Percentiles rank a stretch among this genome's conserved stretches.
Conservation (phyloP, 2,329 filamentous ascomycete genomes). For the Cladorrhinum sp. region DNA sequence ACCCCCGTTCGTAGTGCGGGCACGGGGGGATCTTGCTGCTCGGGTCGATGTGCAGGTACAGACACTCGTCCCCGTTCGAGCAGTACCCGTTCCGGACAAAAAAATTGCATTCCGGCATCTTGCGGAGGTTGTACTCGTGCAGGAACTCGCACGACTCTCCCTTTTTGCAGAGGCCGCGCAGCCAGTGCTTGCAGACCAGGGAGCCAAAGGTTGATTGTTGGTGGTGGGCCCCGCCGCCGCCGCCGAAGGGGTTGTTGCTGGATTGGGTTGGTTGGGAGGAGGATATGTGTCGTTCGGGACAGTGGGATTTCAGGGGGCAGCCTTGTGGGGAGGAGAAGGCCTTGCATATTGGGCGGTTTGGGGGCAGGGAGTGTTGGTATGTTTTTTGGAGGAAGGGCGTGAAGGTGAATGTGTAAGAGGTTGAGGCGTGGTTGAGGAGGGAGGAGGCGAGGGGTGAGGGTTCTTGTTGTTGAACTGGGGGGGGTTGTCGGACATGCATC, state of each 20-base stretch:
- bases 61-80: slow-evolving; percentile 92
- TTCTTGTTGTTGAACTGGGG: background rate
- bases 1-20: slow-evolving; percentile 90
- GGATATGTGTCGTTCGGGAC: slow-evolving; percentile 74
- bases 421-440: slow-evolving; percentile 56
- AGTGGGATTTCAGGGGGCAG: slow-evolving; percentile 79
- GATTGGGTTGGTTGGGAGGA: slow-evolving; percentile 29
- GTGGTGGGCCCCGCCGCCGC: too few species aligned
- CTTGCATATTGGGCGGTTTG: slow-evolving; percentile 77
- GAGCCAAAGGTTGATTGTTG: slow-evolving; percentile 54
- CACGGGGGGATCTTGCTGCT: slow-evolving; percentile 75
- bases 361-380: slow-evolving; percentile 79
- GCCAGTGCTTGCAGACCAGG: slow-evolving; percentile 98
- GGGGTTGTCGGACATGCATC: background rate
- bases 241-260: slow-evolving; percentile 33
- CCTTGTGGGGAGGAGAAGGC: slow-evolving; percentile 71
- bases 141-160: slow-evolving; percentile 95
- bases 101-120: slow-evolving; percentile 98
- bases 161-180: slow-evolving; percentile 96
- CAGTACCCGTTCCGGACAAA: slow-evolving; percentile 92
- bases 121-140: slow-evolving; percentile 96
- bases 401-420: slow-evolving; percentile 73
- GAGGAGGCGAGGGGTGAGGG: slow-evolving; percentile 34
- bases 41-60: slow-evolving; percentile 87
- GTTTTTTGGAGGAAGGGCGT: slow-evolving; percentile 78